A percentile compares a stretch with the other conserved stretches of the same genome.
These are phyloP conservation scores for Phytophthora syringae DNA, from an alignment of 352 stramenopile species.

Conservation along the genomic window DNA sequence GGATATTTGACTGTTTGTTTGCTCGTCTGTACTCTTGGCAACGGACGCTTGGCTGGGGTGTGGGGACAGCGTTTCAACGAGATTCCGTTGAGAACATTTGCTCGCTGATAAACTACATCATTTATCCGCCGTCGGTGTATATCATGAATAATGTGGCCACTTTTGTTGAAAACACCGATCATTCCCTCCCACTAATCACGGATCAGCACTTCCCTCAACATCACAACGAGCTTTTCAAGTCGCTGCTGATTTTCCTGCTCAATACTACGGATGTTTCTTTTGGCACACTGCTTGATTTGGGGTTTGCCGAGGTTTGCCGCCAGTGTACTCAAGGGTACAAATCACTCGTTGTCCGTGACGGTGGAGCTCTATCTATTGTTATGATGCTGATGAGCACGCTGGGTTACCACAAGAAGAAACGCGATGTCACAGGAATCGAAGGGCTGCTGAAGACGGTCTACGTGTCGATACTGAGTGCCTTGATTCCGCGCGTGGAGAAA, in stretches of 20 bases:
- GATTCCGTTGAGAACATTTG: slow-evolving; percentile 91
- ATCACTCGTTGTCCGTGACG: slow-evolving; percentile 74
- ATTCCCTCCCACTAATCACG: slow-evolving; percentile 83
- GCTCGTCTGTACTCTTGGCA: slow-evolving; percentile 83
- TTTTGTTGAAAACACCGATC: slow-evolving; percentile 87
- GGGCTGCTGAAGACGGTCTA: slow-evolving; percentile 58
- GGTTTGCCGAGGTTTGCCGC: slow-evolving; percentile 78
- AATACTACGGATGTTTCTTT: slow-evolving; percentile 75
- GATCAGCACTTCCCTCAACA: slow-evolving; percentile 78
- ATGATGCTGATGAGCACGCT: slow-evolving; percentile 89
- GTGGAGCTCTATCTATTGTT: slow-evolving; percentile 81
- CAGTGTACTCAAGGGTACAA: slow-evolving; percentile 67
- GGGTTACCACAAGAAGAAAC: slow-evolving; percentile 86
- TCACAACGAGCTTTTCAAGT: slow-evolving; percentile 87
- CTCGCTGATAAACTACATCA: slow-evolving; percentile 85
- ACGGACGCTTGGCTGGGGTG: slow-evolving; percentile 81
- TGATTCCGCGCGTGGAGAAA: slow-evolving; percentile 77
- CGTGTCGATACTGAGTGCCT: slow-evolving; percentile 47
- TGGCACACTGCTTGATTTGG: slow-evolving; percentile 76
- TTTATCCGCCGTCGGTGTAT: slow-evolving; percentile 86
- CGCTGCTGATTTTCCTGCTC: slow-evolving; percentile 72
- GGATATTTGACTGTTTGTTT: slow-evolving; percentile 81
- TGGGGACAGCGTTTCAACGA: slow-evolving; percentile 84
- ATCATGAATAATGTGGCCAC: slow-evolving; percentile 86
- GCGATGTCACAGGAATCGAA: slow-evolving; percentile 79